Conservation (phyloP, 2,329 filamentous ascomycete genomes). For the Ophiosphaerella narmari region DNA sequence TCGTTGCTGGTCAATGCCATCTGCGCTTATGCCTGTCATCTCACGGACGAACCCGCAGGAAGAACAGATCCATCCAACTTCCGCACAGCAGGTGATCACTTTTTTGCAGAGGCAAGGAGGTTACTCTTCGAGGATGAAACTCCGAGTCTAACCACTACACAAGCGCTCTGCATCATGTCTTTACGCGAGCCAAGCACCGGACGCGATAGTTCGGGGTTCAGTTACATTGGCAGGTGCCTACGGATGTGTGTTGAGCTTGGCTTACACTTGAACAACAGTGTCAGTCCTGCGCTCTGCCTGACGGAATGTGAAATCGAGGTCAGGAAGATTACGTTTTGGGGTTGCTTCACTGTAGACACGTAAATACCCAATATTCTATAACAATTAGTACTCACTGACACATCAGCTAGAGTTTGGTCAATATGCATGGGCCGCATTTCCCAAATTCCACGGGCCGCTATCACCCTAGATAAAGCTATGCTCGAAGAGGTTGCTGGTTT, state of each 20-base stretch:
- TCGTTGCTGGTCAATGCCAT: slow-evolving; percentile 69
- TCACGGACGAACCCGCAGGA: slow-evolving; percentile 68
- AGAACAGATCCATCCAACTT: slow-evolving; percentile 66
- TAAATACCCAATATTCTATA: slow-evolving; percentile 32
- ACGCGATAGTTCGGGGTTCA: slow-evolving; percentile 73
- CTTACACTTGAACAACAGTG: slow-evolving; percentile 58
- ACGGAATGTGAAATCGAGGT: slow-evolving; percentile 53
- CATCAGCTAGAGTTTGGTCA: slow-evolving; percentile 47
- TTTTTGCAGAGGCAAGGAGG: slow-evolving; percentile 70
- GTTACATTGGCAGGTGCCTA: slow-evolving; percentile 73
- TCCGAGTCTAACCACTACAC: slow-evolving; percentile 70
- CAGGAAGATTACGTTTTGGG: slow-evolving; percentile 59
- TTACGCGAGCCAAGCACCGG: slow-evolving; percentile 75
- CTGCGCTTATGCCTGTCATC: slow-evolving; percentile 68
- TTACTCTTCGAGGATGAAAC: slow-evolving; percentile 63
- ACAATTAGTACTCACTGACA: slow-evolving; percentile 3
- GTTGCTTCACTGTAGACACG: slow-evolving; percentile 56
- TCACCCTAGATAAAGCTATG: slow-evolving; percentile 54
- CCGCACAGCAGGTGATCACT: slow-evolving; percentile 71
- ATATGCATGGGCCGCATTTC: slow-evolving; percentile 54
- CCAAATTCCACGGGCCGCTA: slow-evolving; percentile 54
- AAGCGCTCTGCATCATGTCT: slow-evolving; percentile 77
- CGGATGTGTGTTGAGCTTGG: slow-evolving; percentile 74
- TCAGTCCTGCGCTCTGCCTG: slow-evolving; percentile 36
- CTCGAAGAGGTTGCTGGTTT: slow-evolving; percentile 63